phyloP scores from a whole-genome alignment of 495 filamentous ascomycete species.

The Staphylotrichum longicolle region DNA sequence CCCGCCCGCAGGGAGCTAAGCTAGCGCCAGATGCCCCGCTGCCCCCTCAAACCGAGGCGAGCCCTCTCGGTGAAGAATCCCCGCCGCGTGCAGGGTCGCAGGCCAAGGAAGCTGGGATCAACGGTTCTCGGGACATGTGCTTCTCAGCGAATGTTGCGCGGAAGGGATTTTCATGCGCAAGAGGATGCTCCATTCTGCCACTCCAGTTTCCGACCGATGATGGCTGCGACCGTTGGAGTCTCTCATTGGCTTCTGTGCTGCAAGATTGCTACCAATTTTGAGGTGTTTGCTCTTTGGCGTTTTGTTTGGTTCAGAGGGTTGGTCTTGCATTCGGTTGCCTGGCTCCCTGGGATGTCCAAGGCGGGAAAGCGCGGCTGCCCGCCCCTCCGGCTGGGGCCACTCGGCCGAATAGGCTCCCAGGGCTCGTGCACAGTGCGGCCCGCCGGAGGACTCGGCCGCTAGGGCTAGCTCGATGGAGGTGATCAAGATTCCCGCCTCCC shows the following conservation, averaged over 20 bases:
- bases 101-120: too few species aligned
- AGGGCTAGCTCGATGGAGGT: background rate
- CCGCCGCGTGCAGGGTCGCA: too few species aligned
- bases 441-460: slow-evolving; percentile 2
- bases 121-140: too few species aligned
- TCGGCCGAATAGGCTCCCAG: slow-evolving; percentile 2
- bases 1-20: slow-evolving; percentile 14
- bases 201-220: too few species aligned
- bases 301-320: background rate
- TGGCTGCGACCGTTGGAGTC: too few species aligned
- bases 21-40: background rate
- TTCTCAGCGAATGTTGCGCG: too few species aligned
- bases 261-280: too few species aligned
- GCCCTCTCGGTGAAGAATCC: background rate
- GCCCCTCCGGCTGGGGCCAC: background rate
- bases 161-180: too few species aligned
- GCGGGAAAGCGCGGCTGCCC: background rate
- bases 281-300: too few species aligned
- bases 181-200: too few species aligned
- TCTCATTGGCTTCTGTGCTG: too few species aligned
- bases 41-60: background rate
- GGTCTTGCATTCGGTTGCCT: slow-evolving; percentile 9
- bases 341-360: background rate
- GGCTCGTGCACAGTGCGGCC: slow-evolving; percentile 14
- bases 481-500: too few species aligned